Percentiles rank a stretch among this genome's conserved stretches.
Conservation (phyloP, 2,329 filamentous ascomycete species). For the Didymella keratinophila region DNA sequence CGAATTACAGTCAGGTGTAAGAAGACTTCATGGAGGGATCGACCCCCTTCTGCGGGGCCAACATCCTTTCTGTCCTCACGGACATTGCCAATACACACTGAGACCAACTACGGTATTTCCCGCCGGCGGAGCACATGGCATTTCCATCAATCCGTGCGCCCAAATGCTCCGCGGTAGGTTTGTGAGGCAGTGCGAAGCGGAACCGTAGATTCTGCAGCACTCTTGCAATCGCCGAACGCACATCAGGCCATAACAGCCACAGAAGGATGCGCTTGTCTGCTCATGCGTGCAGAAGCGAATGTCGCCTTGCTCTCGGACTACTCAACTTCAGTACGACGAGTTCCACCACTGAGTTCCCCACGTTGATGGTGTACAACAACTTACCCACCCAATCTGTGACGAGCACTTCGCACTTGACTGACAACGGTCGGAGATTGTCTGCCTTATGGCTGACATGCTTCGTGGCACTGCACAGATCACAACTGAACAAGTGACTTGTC, state of each 20-base stretch:
- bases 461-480: not conserved
- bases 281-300: conserved; percentile 30
- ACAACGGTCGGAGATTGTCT: not conserved
- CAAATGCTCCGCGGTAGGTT: not conserved
- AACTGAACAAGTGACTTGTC: not conserved
- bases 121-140: not conserved
- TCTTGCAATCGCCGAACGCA: conserved; percentile 11
- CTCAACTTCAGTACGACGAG: not conserved
- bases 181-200: not conserved
- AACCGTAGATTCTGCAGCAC: conserved; percentile 13
- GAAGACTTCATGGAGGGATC: not conserved
- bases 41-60: not conserved
- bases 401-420: not conserved
- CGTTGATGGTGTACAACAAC: conserved; percentile 2
- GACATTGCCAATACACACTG: not conserved
- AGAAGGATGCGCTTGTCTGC: conserved; percentile 18
- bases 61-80: not conserved
- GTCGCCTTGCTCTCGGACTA: not conserved
- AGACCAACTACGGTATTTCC: not conserved
- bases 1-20: not conserved
- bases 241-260: conserved; percentile 10
- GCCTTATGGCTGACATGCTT: not conserved
- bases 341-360: conserved; percentile 5
- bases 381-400: not conserved
- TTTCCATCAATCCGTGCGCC: not conserved